These are phyloP conservation scores for Gossypium stocksii DNA, from an alignment of 345 rosid genomes.

Conservation along the genomic window DNA sequence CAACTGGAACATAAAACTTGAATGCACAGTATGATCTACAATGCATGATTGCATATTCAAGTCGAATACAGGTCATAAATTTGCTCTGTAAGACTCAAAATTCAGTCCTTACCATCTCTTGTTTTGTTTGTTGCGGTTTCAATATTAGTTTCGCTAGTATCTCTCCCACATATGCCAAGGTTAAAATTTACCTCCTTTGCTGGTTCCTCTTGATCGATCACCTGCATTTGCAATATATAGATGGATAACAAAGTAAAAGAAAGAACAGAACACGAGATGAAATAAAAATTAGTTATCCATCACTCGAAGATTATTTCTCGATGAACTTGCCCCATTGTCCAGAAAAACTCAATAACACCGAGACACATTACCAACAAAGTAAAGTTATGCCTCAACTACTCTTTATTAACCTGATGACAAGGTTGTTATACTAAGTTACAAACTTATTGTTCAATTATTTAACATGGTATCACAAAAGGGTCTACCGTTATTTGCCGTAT, in stretches of 20 bases:
- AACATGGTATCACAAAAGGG: not conserved
- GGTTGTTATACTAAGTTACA: too few relatives aligned
- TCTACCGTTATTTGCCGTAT: not conserved
- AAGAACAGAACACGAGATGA: too few relatives aligned
- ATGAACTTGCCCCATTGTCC: too few relatives aligned
- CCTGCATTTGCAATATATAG: not conserved
- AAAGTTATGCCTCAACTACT: not conserved
- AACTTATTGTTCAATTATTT: too few relatives aligned
- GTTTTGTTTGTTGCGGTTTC: not conserved
- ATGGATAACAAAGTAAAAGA: not conserved
- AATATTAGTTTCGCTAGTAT: not conserved
- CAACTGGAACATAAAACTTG: too few relatives aligned
- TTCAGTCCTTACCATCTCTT: not conserved
- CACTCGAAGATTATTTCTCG: not conserved
- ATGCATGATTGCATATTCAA: not conserved
- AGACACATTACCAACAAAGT: not conserved
- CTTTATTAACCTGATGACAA: not conserved
- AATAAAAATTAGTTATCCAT: not conserved
- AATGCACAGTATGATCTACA: too few relatives aligned
- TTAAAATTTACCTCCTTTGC: not conserved
- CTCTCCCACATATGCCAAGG: not conserved
- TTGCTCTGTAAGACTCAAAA: not conserved
- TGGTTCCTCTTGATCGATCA: not conserved
- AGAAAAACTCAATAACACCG: too few relatives aligned
- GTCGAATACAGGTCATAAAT: not conserved